These are phyloP conservation scores for Parsonsia alboflavescens DNA, from an alignment of 257 asterid species.

Conservation along the genomic window DNA sequence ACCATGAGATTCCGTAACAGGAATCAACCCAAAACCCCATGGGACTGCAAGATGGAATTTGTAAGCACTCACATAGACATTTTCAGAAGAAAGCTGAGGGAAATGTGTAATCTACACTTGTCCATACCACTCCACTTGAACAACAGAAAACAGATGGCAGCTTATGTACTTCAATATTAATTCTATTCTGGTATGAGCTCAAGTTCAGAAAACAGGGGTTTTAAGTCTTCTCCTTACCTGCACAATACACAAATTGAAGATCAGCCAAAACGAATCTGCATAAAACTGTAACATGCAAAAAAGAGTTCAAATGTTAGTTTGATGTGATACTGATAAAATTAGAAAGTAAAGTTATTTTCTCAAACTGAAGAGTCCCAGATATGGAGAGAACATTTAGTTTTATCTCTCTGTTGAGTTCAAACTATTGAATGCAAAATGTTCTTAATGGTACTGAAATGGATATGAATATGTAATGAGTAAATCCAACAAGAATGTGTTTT, in stretches of 20 bases:
- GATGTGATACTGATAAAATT: background rate
- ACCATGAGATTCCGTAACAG: constrained; percentile 98
- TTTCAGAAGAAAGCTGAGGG: constrained; percentile 9
- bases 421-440: background rate
- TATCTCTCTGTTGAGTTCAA: background rate
- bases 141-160: constrained; percentile 76
- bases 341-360: background rate
- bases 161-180: constrained; percentile 39
- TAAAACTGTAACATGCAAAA: constrained; percentile 52
- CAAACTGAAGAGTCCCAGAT: background rate
- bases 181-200: constrained; percentile 13
- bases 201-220: constrained; percentile 14
- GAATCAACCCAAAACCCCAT: constrained; percentile 86
- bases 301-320: constrained; percentile 21
- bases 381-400: background rate
- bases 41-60: constrained; percentile 56
- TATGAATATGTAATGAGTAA: background rate
- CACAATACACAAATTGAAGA: constrained; percentile 92
- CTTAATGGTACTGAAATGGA: background rate
- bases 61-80: constrained; percentile 11
- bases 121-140: constrained; percentile 44
- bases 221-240: constrained; percentile 44
- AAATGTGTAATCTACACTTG: constrained; percentile 14
- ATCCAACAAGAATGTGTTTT: too few relatives aligned
- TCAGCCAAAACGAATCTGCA: constrained; percentile 85